Conservation (phyloP, 305 asterid species). For the Rubia tinctorum region DNA sequence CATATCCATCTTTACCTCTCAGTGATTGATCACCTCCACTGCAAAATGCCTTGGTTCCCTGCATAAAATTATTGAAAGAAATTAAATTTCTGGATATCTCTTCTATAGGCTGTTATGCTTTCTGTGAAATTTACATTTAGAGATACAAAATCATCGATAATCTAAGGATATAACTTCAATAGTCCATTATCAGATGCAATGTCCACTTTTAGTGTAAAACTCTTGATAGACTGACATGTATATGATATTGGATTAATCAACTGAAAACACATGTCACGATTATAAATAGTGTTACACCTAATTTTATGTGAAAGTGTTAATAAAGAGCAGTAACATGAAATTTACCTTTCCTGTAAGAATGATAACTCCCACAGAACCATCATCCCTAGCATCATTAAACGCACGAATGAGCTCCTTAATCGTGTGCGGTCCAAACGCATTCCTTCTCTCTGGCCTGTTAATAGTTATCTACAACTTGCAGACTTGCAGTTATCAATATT, state of each 20-base stretch:
- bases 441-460: conserved; percentile 88
- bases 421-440: conserved; percentile 89
- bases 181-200: too few relatives aligned
- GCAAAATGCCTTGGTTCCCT: conserved; percentile 21
- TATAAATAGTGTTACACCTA: too few relatives aligned
- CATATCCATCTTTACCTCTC: conserved; percentile 79
- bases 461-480: conserved; percentile 56
- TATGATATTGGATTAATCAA: too few relatives aligned
- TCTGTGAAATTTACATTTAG: too few relatives aligned
- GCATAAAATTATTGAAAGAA: too few relatives aligned
- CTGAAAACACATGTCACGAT: too few relatives aligned
- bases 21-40: conserved; percentile 91
- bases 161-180: background rate
- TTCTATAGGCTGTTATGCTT: too few relatives aligned
- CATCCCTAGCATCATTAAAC: conserved; percentile 90
- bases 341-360: conserved; percentile 87
- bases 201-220: background rate
- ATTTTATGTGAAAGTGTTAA: too few relatives aligned
- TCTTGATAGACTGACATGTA: background rate
- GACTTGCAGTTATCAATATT: too few relatives aligned
- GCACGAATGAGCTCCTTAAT: conserved; percentile 92
- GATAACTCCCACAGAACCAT: conserved; percentile 70
- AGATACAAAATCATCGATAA: too few relatives aligned
- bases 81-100: too few relatives aligned
- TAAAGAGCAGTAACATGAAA: too few relatives aligned